Base-by-base conservation (phyloP, 140 eudicot genomes). In the Senecio squalidus region DNA sequence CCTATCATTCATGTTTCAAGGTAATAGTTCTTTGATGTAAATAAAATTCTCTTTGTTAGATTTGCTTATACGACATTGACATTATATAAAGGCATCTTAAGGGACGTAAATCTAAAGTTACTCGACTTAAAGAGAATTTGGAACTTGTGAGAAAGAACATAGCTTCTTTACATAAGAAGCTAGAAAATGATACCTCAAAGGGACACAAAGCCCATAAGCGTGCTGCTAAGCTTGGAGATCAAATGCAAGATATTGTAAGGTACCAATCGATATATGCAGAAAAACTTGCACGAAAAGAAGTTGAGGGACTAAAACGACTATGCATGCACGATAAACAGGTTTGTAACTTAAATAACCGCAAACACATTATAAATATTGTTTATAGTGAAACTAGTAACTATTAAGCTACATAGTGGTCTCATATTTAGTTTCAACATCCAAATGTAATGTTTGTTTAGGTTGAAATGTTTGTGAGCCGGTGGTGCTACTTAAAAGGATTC, bases 101-200 rank as follows among this genome's bases (percentile, higher is more conserved):
- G n/a, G 68, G 68, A 8, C 44, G 54, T 34, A 48, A 69, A 49
- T 25, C 18, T 22, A 69, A 11, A 48, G 54, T 59, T 50, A 18
- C 6, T 2, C 41, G 74, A 48, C 68, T 69, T 58, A 36, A 68
- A 58, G 50, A 67, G 0, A 43, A 58, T 1, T 34, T 45, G 26
- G 45, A 34, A 68, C 44, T 5, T 36, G 61, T 68, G n/a, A 58
- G 60, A 38, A 68, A 48, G 41, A 34, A 14, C 9, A 58, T 58
- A 4, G 16, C 29, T 33, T 57, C 10, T 24, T 46, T 57, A 33
- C 10, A 46, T 6, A 68, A 68, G 43, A 41, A 68, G 39, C 48
- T 33, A 31, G 30, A 68, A 25, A 38, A 25, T 57, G 66, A 56
- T 57, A 33, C 22, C 39, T 31, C 51, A 8, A 47, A 58, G 67